These are phyloP conservation scores for Aspergillus candidus DNA, from an alignment of 2,329 filamentous ascomycete genomes.

Conservation along the genomic window DNA sequence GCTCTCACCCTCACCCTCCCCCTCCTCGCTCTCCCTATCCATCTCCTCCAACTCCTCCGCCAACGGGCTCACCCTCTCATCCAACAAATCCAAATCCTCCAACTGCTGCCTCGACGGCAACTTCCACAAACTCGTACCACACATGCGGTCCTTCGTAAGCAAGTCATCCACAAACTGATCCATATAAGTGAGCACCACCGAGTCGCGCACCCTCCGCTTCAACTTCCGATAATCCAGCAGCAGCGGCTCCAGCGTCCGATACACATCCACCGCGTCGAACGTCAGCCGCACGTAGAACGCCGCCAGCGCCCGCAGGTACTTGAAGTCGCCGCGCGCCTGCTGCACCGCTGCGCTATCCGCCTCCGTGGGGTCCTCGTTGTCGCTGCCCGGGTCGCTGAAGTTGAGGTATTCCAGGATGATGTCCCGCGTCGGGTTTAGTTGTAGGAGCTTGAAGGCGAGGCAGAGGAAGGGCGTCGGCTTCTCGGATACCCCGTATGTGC, in stretches of 20 bases:
- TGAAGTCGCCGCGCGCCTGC: slow-evolving; percentile 44
- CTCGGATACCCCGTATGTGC: slow-evolving; percentile 77
- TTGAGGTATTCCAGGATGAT: slow-evolving; percentile 74
- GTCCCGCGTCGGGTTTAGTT: slow-evolving; percentile 73
- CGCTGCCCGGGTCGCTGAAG: slow-evolving; percentile 65
- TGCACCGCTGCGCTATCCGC: slow-evolving; percentile 27
- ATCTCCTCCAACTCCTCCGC: slow-evolving; percentile 56
- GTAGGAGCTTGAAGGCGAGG: slow-evolving; percentile 87
- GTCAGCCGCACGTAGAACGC: slow-evolving; percentile 92
- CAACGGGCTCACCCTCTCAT: slow-evolving; percentile 76
- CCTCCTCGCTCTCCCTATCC: slow-evolving; percentile 28
- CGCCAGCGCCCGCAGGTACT: slow-evolving; percentile 81
- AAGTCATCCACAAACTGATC: slow-evolving; percentile 94
- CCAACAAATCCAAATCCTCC: slow-evolving; percentile 83
- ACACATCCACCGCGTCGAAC: slow-evolving; percentile 74
- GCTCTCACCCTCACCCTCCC: slow-evolving; percentile 11
- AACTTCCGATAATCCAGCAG: slow-evolving; percentile 79
- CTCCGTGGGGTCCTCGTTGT: slow-evolving; percentile 21
- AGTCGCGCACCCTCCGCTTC: slow-evolving; percentile 65
- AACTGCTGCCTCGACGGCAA: slow-evolving; percentile 73
- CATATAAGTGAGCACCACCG: slow-evolving; percentile 70
- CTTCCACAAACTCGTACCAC: slow-evolving; percentile 87
- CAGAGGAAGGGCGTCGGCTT: slow-evolving; percentile 88
- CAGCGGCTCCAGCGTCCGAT: slow-evolving; percentile 71
- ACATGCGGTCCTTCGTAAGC: slow-evolving; percentile 80